These are phyloP conservation scores for Bjerkandera adusta DNA, from an alignment of 1,284 basidiomycete species.

Conservation along the genomic window DNA sequence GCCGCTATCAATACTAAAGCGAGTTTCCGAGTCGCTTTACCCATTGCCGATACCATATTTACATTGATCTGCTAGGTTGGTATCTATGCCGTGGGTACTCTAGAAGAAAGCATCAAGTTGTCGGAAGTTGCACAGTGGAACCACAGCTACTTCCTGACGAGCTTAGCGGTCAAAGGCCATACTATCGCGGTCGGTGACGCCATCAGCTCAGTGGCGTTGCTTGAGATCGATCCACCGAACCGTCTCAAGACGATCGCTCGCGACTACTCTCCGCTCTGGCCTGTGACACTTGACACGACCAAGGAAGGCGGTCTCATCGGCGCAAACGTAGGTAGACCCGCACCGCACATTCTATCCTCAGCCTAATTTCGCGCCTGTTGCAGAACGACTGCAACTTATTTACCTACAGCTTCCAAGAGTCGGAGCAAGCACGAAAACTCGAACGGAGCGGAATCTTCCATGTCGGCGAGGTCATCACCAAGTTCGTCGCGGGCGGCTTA, in stretches of 20 bases:
- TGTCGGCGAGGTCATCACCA: conserved; percentile 70
- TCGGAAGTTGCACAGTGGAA: conserved; percentile 61
- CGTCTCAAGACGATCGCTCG: conserved; percentile 62
- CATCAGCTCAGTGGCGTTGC: conserved; percentile 76
- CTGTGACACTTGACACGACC: conserved; percentile 56
- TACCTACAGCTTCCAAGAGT: conserved; percentile 55
- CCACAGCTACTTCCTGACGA: conserved; percentile 80
- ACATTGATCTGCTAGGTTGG: conserved; percentile 24
- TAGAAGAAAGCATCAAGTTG: conserved; percentile 32
- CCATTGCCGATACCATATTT: not conserved
- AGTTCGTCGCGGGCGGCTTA: conserved; percentile 58
- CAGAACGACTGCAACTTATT: conserved; percentile 78
- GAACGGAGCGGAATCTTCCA: conserved; percentile 66
- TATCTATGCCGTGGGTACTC: conserved; percentile 5
- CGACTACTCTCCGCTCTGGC: conserved; percentile 79
- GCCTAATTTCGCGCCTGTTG: conserved; percentile 5
- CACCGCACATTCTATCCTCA: not conserved
- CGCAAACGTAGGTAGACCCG: conserved; percentile 61
- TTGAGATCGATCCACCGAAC: conserved; percentile 44
- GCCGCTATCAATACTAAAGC: conserved; percentile 78
- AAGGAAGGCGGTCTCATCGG: conserved; percentile 63
- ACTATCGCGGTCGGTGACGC: conserved; percentile 74
- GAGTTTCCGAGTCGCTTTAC: conserved; percentile 26
- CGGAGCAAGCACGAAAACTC: conserved; percentile 40
- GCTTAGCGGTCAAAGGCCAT: conserved; percentile 49